These are phyloP conservation scores for Trichoderma erinaceum DNA, from an alignment of 495 filamentous ascomycete species.

Conservation along the genomic window DNA sequence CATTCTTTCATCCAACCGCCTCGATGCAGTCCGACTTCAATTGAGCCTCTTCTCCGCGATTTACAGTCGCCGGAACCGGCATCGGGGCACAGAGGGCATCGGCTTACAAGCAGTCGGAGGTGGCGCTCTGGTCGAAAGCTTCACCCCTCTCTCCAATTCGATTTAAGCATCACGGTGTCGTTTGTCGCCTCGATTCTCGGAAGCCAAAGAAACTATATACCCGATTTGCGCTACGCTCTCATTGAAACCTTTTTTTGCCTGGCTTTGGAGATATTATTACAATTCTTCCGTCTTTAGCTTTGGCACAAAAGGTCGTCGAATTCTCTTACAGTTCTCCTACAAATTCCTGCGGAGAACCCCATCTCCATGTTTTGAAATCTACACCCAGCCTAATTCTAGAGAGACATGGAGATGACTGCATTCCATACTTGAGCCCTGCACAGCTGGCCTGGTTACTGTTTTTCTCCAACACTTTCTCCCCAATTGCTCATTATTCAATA, in stretches of 20 bases:
- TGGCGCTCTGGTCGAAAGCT: conserved; percentile 2
- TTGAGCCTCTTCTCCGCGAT: background rate
- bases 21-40: background rate
- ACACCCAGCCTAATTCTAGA: background rate
- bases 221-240: conserved; percentile 4
- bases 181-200: background rate
- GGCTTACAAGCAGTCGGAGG: conserved; percentile 1
- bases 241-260: background rate
- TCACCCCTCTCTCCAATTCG: background rate
- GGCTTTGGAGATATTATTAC: background rate
- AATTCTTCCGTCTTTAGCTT: background rate
- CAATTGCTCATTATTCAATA: background rate
- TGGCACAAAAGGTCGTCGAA: background rate
- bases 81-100: background rate
- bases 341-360: conserved; percentile 5
- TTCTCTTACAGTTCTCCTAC: conserved; percentile 6
- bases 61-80: background rate
- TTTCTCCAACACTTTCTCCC: background rate
- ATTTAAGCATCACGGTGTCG: background rate
- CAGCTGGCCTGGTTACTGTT: conserved; percentile 23
- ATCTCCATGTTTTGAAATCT: conserved; percentile 3
- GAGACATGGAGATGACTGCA: conserved; percentile 7
- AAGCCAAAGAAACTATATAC: conserved; percentile 4
- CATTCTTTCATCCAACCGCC: background rate
- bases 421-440: background rate